phyloP scores from a whole-genome alignment of 78 protist genomes.

The Dictyostelium firmibasis region DNA sequence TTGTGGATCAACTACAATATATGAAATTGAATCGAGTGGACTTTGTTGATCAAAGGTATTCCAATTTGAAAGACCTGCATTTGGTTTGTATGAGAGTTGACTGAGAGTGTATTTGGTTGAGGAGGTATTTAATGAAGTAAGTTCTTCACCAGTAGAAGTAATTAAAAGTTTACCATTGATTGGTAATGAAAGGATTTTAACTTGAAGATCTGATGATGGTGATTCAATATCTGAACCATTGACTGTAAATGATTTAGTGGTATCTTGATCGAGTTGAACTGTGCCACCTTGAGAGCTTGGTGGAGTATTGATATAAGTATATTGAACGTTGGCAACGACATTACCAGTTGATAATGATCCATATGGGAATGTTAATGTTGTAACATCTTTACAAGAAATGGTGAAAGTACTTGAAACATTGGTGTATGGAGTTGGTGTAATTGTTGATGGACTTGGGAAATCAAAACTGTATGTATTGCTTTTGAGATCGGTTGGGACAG shows the following conservation, averaged over 20 bases:
- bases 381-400: neutral
- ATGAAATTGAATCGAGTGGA: constrained; percentile 16
- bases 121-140: neutral
- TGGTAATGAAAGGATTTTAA: neutral
- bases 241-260: neutral
- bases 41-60: neutral
- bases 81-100: constrained; percentile 2
- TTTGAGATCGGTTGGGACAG: neutral
- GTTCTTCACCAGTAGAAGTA: neutral
- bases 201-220: neutral
- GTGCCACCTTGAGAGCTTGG: neutral
- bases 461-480: neutral
- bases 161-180: constrained; percentile 7
- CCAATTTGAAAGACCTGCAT: constrained; percentile 12
- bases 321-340: neutral
- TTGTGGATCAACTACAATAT: neutral
- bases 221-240: constrained; percentile 2
- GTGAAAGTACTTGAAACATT: neutral
- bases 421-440: neutral
- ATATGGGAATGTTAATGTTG: neutral
- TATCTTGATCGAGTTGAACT: neutral
- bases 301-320: neutral
- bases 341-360: neutral
- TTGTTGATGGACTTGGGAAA: neutral
- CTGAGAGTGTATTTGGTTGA: neutral